Evolutionary conservation across 257 asterid genomes (phyloP).

Genomic region (Handroanthus guayacan): DNA sequence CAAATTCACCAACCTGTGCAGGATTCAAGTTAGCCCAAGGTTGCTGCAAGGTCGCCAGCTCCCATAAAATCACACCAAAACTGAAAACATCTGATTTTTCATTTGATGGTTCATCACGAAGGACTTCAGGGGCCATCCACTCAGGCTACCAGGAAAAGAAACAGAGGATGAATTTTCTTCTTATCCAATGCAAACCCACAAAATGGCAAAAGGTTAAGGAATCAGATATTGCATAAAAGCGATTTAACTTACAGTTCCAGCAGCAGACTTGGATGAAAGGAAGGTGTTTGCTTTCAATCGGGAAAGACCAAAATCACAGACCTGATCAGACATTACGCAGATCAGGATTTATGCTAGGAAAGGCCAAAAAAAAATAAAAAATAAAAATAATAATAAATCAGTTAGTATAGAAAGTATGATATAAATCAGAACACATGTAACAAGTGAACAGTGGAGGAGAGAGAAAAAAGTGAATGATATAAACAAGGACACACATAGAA

Average conservation of each 20-base stretch:
- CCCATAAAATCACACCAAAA: conserved; percentile 96
- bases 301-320: conserved; percentile 98
- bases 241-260: conserved; percentile 85
- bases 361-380: background rate
- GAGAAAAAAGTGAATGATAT: background rate
- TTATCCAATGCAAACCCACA: conserved; percentile 23
- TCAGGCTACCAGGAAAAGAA: conserved; percentile 71
- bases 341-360: conserved; percentile 18
- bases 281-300: conserved; percentile 92
- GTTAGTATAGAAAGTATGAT: conserved; percentile 4
- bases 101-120: conserved; percentile 89
- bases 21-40: conserved; percentile 91
- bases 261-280: conserved; percentile 95
- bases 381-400: conserved; percentile 10
- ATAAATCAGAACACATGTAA: background rate
- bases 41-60: conserved; percentile 84
- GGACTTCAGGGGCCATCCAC: conserved; percentile 99
- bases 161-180: background rate
- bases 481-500: background rate
- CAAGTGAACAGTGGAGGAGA: no score
- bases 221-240: conserved; percentile 35
- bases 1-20: conserved; percentile 71
- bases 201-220: conserved; percentile 28
- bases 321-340: conserved; percentile 56
- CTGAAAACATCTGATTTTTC: conserved; percentile 95